Conservation (phyloP, 306 rosid species). For the Neltuma alba region DNA sequence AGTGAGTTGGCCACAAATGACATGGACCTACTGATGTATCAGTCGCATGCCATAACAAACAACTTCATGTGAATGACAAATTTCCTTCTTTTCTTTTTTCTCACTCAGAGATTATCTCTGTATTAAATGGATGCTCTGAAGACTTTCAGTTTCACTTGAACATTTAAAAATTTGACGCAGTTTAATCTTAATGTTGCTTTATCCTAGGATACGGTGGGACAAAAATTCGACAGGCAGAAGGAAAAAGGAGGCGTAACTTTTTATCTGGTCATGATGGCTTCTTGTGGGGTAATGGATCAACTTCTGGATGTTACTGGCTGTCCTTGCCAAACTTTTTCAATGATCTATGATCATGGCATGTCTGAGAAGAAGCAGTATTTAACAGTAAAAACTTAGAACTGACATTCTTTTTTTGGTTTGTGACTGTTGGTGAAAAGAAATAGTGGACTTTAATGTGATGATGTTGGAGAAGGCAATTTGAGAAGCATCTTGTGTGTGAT, state of each 20-base stretch:
- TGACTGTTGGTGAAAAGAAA: not conserved
- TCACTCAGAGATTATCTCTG: not conserved
- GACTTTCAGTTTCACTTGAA: not conserved
- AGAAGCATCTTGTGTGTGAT: conserved; percentile 23
- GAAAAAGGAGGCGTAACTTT: conserved; percentile 32
- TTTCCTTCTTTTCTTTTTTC: not conserved
- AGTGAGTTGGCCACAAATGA: conserved; percentile 58
- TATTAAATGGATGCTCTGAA: not conserved
- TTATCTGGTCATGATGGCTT: conserved; percentile 28
- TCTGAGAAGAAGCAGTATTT: not conserved
- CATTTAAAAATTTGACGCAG: not conserved
- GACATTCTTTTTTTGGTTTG: not conserved
- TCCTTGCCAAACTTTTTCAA: conserved; percentile 27
- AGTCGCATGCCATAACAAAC: conserved; percentile 42
- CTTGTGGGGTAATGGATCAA: conserved; percentile 35
- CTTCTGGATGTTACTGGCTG: conserved; percentile 3
- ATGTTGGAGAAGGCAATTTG: conserved; percentile 28
- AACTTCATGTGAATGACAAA: conserved; percentile 30
- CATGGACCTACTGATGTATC: conserved; percentile 61
- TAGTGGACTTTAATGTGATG: conserved; percentile 20
- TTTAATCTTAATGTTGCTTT: not conserved
- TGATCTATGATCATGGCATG: not conserved
- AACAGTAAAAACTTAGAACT: not conserved
- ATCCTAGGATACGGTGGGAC: conserved; percentile 5
- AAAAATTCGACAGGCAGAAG: conserved; percentile 26